Conservation (phyloP, 768 basidiomycete genomes). For the Sarcomyxa edulis region DNA sequence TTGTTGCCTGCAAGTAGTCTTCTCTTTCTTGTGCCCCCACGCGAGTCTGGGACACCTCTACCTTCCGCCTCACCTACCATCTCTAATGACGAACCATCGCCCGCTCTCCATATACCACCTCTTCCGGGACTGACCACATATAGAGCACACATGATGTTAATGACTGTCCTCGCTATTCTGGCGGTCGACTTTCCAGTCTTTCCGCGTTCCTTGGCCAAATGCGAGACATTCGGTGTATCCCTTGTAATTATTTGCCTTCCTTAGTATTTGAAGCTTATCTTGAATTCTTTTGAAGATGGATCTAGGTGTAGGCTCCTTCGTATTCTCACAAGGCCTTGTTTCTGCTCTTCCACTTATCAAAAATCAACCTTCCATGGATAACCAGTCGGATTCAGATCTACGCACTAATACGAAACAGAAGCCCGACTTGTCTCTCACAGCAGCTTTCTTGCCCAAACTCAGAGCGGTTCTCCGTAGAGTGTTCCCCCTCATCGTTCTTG, state of each 20-base stretch:
- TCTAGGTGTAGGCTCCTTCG: constrained; percentile 93
- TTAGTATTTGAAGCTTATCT: constrained; percentile 3
- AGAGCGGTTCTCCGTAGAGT: constrained; percentile 46
- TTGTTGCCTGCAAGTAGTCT: constrained; percentile 39
- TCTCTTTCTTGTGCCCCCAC: constrained; percentile 35
- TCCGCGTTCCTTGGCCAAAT: constrained; percentile 84
- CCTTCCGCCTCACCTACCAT: constrained; percentile 33
- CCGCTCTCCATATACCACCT: constrained; percentile 24
- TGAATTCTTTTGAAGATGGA: constrained; percentile 73
- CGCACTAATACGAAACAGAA: too few relatives aligned
- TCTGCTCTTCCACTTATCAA: constrained; percentile 81
- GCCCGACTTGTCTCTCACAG: too few relatives aligned
- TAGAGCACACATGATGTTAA: constrained; percentile 90
- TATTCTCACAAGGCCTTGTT: constrained; percentile 91
- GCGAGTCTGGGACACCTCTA: constrained; percentile 41
- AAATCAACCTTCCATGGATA: constrained; percentile 47
- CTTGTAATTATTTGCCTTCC: too few relatives aligned
- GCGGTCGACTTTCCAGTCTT: constrained; percentile 96
- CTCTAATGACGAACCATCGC: constrained; percentile 6
- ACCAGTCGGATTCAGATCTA: too few relatives aligned
- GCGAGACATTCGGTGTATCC: constrained; percentile 93
- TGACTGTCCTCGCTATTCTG: constrained; percentile 87
- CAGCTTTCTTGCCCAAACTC: constrained; percentile 48
- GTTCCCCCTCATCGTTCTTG: constrained; percentile 65
- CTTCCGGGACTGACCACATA: constrained; percentile 82